Conservation (phyloP, 2,329 filamentous ascomycete genomes). For the Pseudofabraea citricarpa region DNA sequence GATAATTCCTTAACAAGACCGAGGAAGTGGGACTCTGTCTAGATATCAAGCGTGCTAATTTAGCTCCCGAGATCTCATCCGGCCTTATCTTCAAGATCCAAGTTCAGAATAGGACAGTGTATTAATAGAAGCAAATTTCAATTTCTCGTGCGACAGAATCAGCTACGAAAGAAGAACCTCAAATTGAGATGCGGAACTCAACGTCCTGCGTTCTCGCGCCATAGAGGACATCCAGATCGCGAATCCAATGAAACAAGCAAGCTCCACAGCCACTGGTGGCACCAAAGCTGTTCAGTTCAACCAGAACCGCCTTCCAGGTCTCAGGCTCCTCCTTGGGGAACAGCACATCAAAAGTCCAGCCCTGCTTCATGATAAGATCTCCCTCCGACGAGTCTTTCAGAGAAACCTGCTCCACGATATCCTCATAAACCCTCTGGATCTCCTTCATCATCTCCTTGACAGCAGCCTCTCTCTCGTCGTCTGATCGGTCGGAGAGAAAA, state of each 20-base stretch:
- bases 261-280: constrained; percentile 38
- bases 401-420: constrained; percentile 27
- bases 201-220: background rate
- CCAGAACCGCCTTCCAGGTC: constrained; percentile 24
- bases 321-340: constrained; percentile 26
- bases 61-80: too few relatives aligned
- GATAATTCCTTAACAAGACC: too few relatives aligned
- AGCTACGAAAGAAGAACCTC: too few relatives aligned
- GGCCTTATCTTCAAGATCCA: too few relatives aligned
- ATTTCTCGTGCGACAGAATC: too few relatives aligned
- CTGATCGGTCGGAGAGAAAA: constrained; percentile 15
- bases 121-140: too few relatives aligned
- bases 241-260: constrained; percentile 41
- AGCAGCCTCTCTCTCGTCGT: constrained; percentile 7
- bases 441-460: constrained; percentile 17
- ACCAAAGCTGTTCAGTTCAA: constrained; percentile 42
- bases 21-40: too few relatives aligned
- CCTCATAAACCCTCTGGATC: constrained; percentile 15
- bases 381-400: background rate
- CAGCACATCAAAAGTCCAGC: constrained; percentile 39
- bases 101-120: too few relatives aligned
- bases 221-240: constrained; percentile 8
- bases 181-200: background rate
- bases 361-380: constrained; percentile 22
- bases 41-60: too few relatives aligned